Base-by-base conservation (phyloP, 305 asterid species). In the Galium porrigens region DNA sequence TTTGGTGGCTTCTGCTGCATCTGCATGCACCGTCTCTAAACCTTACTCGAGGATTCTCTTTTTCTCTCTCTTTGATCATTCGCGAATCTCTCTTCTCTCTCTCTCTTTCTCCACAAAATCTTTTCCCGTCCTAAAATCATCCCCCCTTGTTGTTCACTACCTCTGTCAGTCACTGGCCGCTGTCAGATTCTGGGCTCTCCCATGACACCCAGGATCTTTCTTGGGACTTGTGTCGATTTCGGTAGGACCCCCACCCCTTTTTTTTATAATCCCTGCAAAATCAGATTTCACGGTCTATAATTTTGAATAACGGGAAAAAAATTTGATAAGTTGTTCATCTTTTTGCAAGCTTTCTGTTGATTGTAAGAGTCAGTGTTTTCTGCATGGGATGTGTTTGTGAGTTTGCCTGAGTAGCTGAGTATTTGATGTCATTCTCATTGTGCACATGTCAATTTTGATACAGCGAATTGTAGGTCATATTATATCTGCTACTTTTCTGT, bases 1-100 rank as follows among this genome's bases (percentile, higher is more conserved):
- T 65, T 68, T 58, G 68, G 78, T 72, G 74, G 60, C 78, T 74
- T 76, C 84, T 86, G 91, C 95, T 88, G 96, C 30, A 86, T 85
- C 83, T 79, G 67, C 75, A 64, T 81, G 70, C 65, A 66, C 68
- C 76, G 73, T 75, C 70, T 57, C 69, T 57, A 76, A 80, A 68
- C 79, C 86, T 70, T 74, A 76, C 91, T 72, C 89, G 83, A 75
- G 77, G 86, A 77, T 76, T 76, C 87, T 70, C 72, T 65, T 58
- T 66, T 57, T 71, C 78, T 74, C 82, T 74, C 82, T 72, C 77
- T 39, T 77, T 65, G 72, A 66, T 64, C 94, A 70, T 84, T 81
- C 79, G 65, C 68, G 74, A 71, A 68, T 68, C 75, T 58, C 29
- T 34, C 46, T 37, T 58, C 10, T 69, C 67, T 58, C 64, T 11